These are phyloP conservation scores for Aspergillus heteromorphus DNA, from an alignment of 495 filamentous ascomycete genomes.

Conservation along the genomic window DNA sequence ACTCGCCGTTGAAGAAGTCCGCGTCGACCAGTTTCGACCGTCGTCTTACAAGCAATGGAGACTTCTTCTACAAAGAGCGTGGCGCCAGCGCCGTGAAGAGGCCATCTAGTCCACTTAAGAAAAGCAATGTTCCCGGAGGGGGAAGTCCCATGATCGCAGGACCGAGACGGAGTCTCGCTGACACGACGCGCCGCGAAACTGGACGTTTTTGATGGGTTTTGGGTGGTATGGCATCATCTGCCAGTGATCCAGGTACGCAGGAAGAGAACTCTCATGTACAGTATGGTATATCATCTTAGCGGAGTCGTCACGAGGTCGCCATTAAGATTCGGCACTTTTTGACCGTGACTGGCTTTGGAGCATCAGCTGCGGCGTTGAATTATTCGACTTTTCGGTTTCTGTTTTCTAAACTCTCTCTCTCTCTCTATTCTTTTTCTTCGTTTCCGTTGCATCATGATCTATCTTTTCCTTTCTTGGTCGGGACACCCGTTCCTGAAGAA, in stretches of 20 bases:
- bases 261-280: conserved; percentile 1
- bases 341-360: conserved; percentile 5
- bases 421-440: not conserved
- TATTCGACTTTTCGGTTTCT: not conserved
- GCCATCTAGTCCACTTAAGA: conserved; percentile 39
- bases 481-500: not conserved
- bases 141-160: conserved; percentile 23
- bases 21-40: conserved; percentile 41
- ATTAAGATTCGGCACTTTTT: not conserved
- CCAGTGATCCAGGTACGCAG: not conserved
- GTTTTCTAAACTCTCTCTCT: too few species aligned
- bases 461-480: not conserved
- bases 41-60: conserved; percentile 29
- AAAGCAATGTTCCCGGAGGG: conserved; percentile 35
- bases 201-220: conserved; percentile 28
- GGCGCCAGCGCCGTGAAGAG: conserved; percentile 31
- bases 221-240: conserved; percentile 4
- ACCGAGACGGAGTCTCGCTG: conserved; percentile 25
- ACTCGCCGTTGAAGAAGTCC: conserved; percentile 71
- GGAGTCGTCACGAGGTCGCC: not conserved
- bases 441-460: too few species aligned
- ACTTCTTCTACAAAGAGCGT: conserved; percentile 38
- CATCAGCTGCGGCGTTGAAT: conserved; percentile 11
- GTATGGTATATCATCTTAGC: not conserved
- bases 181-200: conserved; percentile 30